Conservation (phyloP, 306 rosid genomes). For the Sicyos baderoa region DNA sequence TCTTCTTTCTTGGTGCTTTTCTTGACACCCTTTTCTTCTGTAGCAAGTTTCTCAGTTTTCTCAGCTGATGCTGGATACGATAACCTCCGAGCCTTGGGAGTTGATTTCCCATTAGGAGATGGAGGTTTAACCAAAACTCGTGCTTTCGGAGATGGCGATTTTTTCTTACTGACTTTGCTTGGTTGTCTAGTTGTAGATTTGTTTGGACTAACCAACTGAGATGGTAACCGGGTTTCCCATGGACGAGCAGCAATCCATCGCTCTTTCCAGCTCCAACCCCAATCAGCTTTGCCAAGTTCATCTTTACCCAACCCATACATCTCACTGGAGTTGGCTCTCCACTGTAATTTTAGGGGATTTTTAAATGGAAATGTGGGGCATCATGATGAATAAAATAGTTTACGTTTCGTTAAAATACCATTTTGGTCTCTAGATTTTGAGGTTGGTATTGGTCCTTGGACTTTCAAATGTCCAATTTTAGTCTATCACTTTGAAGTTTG, state of each 20-base stretch:
- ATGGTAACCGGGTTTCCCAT: constrained; percentile 77
- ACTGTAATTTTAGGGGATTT: constrained; percentile 43
- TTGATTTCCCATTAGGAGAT: constrained; percentile 41
- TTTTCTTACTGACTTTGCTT: constrained; percentile 46
- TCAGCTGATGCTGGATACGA: constrained; percentile 43
- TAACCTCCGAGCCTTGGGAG: constrained; percentile 50
- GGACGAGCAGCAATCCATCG: constrained; percentile 98
- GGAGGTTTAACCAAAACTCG: constrained; percentile 33
- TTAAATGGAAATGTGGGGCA: constrained; percentile 3
- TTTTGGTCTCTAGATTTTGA: no score
- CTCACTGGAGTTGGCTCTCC: constrained; percentile 89
- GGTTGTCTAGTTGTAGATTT: constrained; percentile 44
- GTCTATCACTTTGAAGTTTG: no score
- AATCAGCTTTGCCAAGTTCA: constrained; percentile 66
- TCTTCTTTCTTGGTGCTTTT: constrained; percentile 25
- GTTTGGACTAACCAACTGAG: constrained; percentile 35
- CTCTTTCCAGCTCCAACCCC: constrained; percentile 99
- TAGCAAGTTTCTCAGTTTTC: constrained; percentile 30
- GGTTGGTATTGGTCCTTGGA: no score
- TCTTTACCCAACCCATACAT: constrained; percentile 59
- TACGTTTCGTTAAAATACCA: no score
- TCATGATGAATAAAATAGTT: no score
- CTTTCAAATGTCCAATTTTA: no score
- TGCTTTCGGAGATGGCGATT: constrained; percentile 38
- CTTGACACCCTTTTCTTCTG: constrained; percentile 26